Percentiles rank a stretch among this genome's conserved stretches.
Evolutionary conservation across 306 rosid species (phyloP).

Genomic region (Pyrus betulifolia): DNA sequence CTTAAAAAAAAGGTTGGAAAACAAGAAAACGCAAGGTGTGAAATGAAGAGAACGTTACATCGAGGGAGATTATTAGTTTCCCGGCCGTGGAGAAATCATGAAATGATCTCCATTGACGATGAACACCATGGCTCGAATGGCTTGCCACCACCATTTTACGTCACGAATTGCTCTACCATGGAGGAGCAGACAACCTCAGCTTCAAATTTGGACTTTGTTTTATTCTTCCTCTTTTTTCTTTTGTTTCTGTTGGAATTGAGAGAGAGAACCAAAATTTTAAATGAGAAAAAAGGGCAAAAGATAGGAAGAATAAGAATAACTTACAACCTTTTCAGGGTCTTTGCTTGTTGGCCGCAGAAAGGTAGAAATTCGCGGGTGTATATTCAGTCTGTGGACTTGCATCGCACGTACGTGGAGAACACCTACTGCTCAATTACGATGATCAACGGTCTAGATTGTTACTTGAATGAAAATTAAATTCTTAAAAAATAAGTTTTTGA

Average conservation of each 20-base stretch:
- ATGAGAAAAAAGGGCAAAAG: neutral
- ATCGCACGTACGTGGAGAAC: neutral
- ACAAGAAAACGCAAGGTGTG: neutral
- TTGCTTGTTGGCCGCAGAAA: neutral
- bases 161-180: neutral
- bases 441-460: neutral
- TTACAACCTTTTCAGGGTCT: neutral
- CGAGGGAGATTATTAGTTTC: neutral
- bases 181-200: neutral
- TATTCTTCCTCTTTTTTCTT: neutral
- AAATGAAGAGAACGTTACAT: neutral
- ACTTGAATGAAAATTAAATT: too few relatives aligned
- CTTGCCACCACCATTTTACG: slow-evolving; percentile 4
- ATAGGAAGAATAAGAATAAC: neutral
- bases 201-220: neutral
- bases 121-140: neutral
- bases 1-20: too few relatives aligned
- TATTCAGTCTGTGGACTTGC: neutral
- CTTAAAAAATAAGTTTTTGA: too few relatives aligned
- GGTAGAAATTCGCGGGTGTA: neutral
- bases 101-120: neutral
- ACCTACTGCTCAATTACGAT: neutral
- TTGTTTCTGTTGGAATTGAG: neutral
- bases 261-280: neutral
- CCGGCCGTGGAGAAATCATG: neutral